Evolutionary conservation across 2,329 filamentous ascomycete genomes (phyloP).

Genomic region (Botryotinia globosa): DNA sequence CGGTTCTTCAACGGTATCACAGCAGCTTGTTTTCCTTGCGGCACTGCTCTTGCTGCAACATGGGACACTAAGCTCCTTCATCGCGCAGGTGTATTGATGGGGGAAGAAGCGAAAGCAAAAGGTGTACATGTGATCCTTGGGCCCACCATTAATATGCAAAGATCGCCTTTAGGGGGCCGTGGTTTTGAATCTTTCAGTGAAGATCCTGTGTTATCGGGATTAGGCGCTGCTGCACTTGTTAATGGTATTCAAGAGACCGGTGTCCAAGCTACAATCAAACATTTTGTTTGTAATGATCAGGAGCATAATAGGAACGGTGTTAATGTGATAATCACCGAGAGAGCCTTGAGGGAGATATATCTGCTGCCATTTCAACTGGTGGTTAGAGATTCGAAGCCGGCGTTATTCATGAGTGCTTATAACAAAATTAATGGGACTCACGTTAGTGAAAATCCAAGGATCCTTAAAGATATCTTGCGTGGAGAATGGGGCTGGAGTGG

Average conservation of each 20-base stretch:
- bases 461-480: constrained; percentile 51
- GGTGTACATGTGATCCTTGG: constrained; percentile 58
- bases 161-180: constrained; percentile 57
- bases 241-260: constrained; percentile 56
- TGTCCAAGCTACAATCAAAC: constrained; percentile 57
- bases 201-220: constrained; percentile 55
- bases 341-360: constrained; percentile 58
- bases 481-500: constrained; percentile 58
- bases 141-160: constrained; percentile 62
- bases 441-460: constrained; percentile 52
- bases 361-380: constrained; percentile 57
- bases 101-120: constrained; percentile 63
- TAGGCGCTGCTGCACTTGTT: constrained; percentile 52
- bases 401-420: constrained; percentile 58
- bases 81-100: constrained; percentile 63
- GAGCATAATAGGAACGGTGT: constrained; percentile 57
- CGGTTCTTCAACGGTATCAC: constrained; percentile 41
- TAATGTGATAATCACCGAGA: constrained; percentile 52
- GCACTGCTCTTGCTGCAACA: constrained; percentile 55
- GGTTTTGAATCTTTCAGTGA: constrained; percentile 60
- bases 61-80: constrained; percentile 64
- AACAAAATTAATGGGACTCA: constrained; percentile 57
- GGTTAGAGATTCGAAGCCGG: constrained; percentile 50
- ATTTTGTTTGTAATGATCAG: constrained; percentile 61
- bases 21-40: constrained; percentile 47